These are phyloP conservation scores for Candida mesenterica DNA, from an alignment of 1,139 yeast species.

Conservation along the genomic window DNA sequence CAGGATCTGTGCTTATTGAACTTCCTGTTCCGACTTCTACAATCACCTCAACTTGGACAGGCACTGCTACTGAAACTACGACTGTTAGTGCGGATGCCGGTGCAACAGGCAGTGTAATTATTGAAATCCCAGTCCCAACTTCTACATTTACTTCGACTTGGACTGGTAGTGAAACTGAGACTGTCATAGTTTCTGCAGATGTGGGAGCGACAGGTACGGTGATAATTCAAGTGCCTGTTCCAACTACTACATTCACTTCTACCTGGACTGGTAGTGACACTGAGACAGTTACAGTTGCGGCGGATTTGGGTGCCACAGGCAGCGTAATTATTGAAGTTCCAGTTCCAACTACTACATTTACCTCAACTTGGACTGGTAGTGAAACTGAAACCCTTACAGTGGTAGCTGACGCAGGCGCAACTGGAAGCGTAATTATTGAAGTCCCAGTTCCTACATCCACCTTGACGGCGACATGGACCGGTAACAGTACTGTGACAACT, in stretches of 20 bases:
- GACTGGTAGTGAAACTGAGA: too few relatives aligned
- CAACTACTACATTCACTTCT: constrained; percentile 13
- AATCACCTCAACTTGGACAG: too few relatives aligned
- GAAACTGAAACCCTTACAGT: constrained; percentile 1
- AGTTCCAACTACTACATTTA: constrained; percentile 3
- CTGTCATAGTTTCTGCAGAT: too few relatives aligned
- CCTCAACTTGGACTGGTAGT: constrained; percentile 1
- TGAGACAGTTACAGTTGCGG: constrained; percentile 2
- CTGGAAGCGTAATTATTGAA: constrained; percentile 16
- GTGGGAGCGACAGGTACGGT: too few relatives aligned
- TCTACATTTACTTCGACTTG: too few relatives aligned
- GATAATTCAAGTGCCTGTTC: constrained; percentile 11
- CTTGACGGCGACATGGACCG: constrained; percentile 8
- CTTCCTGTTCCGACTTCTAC: constrained; percentile 13
- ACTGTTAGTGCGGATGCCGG: too few relatives aligned
- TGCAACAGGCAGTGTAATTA: too few relatives aligned
- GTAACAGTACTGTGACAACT: constrained; percentile 1
- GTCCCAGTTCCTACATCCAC: constrained; percentile 16
- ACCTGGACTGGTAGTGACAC: constrained; percentile 12
- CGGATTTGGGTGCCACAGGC: constrained; percentile 4
- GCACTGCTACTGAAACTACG: too few relatives aligned
- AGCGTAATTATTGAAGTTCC: constrained; percentile 19
- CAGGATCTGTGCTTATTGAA: constrained; percentile 14
- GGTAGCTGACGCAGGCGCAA: constrained; percentile 3
- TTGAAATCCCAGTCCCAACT: too few relatives aligned